phyloP scores from a whole-genome alignment of 176 grass and related monocot species.

The Tillandsia fasciculata region DNA sequence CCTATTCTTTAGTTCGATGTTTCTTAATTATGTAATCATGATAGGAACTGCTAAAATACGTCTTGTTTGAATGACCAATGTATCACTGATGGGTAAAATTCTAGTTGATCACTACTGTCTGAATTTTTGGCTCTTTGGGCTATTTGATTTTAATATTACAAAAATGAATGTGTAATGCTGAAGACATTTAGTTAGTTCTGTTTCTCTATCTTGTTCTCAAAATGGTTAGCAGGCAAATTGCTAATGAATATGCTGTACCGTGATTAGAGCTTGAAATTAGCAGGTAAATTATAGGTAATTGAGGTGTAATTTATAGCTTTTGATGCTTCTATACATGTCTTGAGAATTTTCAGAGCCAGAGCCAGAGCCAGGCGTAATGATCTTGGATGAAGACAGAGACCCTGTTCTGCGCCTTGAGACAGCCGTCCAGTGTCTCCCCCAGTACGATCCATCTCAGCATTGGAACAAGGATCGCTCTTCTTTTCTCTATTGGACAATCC shows the following conservation, averaged over 20 bases:
- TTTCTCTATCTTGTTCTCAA: too few relatives aligned
- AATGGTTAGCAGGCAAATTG: too few relatives aligned
- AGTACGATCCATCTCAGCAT: slow-evolving; percentile 28
- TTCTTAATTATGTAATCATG: not conserved
- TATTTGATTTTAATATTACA: too few relatives aligned
- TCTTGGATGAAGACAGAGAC: slow-evolving; percentile 51
- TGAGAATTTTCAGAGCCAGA: slow-evolving; percentile 37
- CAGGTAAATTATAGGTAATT: not conserved
- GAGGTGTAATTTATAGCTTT: not conserved
- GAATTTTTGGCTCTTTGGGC: too few relatives aligned
- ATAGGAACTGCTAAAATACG: not conserved
- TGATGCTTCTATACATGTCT: not conserved
- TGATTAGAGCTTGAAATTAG: too few relatives aligned
- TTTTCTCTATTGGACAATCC: slow-evolving; percentile 92
- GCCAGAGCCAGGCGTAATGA: slow-evolving; percentile 35
- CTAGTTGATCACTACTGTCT: too few relatives aligned
- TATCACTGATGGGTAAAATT: too few relatives aligned
- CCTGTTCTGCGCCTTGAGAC: slow-evolving; percentile 50
- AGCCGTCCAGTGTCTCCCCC: slow-evolving; percentile 33
- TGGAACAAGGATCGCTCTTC: slow-evolving; percentile 30
- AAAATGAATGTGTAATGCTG: too few relatives aligned
- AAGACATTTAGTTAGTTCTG: too few relatives aligned
- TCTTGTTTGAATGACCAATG: too few relatives aligned
- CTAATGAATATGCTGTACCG: too few relatives aligned
- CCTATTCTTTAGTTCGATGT: too few relatives aligned